Base-by-base conservation (phyloP, 2,329 filamentous ascomycete species). In the Endoconidiophora polonica region DNA sequence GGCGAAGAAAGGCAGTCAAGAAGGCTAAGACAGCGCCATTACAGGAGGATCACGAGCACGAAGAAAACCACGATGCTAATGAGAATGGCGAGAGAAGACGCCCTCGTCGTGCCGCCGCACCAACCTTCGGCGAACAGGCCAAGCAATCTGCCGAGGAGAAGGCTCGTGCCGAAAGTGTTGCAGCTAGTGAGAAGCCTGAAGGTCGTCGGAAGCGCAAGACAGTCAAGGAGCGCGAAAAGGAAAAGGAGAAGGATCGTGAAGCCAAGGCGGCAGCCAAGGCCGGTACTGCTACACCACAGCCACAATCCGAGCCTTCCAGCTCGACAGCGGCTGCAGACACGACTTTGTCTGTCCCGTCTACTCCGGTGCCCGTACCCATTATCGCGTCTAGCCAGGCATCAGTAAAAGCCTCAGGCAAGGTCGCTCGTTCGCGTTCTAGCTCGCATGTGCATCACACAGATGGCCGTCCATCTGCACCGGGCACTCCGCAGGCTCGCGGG, bases 101-200 rank as follows among this genome's bases (percentile, higher is more conserved):
- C 14, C 77, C 76, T n/a, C 69, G 77, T 38, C 70, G 77, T 56
- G 77, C 77, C 20, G 76, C 76, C 16, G 83, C 84, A 9, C 83
- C 84, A 3, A 84, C 79, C 0, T 88, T 81, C 67, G 76, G 76
- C 40, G 81, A 85, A 58, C 80, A 63, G 58, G 50, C 45, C 43
- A 51, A 52, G 26, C 49, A 50, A 26, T 38, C 39, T n/a, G 50
- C 50, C 1, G 50, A 52, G 26, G 50, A 52, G 33, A 52, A 52
- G 38, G 50, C 50, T 3, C 46, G 50, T 18, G 50, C 46, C 18
- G 50, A 48, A 20, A 46, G 45, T 16, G 43, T 36, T 7, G 46
- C 47, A 14, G 24, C 39, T n/a, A 9, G 43, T 18, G 52, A 53
- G n/a, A 46, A 46, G 48, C 33, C 47, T 2, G 46, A 49, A 14